Evolutionary conservation across 2,329 filamentous ascomycete species (phyloP), one percentile per base, ranked within the genome.

Genomic region (Sarocladium strictum): DNA sequence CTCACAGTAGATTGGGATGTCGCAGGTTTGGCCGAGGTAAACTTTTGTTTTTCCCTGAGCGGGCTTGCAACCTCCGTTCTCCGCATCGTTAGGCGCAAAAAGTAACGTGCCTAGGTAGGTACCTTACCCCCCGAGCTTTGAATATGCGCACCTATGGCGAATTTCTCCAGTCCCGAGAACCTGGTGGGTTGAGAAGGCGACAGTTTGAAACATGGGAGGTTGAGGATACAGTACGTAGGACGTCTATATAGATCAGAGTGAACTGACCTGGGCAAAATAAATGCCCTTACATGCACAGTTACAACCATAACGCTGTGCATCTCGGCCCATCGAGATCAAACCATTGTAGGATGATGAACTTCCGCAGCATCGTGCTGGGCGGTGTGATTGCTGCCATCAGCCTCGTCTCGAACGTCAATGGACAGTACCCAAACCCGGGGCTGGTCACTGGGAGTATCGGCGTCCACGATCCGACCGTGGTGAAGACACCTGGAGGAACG

Each of bases 391-490:
- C 47, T 17, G 27, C 47, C 14, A 6, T 40, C 14, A 11, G 33
- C 5, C 33, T 53, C 3, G 32, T 40, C 50, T 38, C 32, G 5
- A 21, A 21, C 29, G 50, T 40, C 12, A 11, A 27, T 4, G 50
- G 12, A 9, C 50, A 53, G 24, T 53, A 53, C n/a, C 50, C 50
- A 19, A 49, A 54, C 51, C 65, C 65, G 1, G 65, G 65, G 2
- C 41, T 53, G 0, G 64, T 67, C 43, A 57, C 57, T 0, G 65
- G 65, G 29, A 61, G 59, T 43, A 61, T 59, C 47, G 57, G 57
- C n/a, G 58, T 64, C 33, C 65, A 67, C 51, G 65, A 67, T 27
- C 65, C 65, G 1, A 59, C 64, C 0, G 59, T 67, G 0, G 64
- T 64, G 56, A 67, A 67, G 57, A 65, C 56, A 2, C 57, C 63